Percentiles rank a stretch among this genome's conserved stretches.
Conservation (phyloP, 257 asterid genomes). For the Solanum infundibuliforme region DNA sequence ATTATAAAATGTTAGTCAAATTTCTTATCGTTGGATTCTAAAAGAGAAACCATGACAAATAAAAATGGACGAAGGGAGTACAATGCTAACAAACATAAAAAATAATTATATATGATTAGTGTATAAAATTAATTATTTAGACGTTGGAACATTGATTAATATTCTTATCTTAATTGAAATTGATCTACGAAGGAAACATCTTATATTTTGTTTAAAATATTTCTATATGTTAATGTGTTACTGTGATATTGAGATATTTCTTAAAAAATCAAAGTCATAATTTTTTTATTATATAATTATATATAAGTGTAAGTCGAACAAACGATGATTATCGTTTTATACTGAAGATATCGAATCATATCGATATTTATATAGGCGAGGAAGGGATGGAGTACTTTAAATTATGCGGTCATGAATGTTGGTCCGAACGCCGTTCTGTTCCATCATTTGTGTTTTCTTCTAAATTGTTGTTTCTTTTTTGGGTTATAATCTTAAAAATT, state of each 20-base stretch:
- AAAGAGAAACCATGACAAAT: no score
- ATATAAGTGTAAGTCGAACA: background rate
- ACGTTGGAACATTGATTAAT: background rate
- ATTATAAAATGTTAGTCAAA: no score
- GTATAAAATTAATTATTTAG: background rate
- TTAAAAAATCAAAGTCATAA: background rate
- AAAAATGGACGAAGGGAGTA: no score
- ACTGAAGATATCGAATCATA: no score
- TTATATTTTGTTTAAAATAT: no score
- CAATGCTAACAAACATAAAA: background rate
- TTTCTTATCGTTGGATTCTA: no score
- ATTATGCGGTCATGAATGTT: background rate
- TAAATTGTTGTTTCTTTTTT: background rate
- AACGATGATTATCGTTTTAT: no score
- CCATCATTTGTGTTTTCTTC: background rate
- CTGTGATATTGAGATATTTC: background rate
- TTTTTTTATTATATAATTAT: background rate
- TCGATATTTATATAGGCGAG: no score
- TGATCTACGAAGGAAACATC: no score
- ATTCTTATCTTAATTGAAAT: background rate
- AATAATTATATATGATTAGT: no score
- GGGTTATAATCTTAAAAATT: background rate
- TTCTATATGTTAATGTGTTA: no score
- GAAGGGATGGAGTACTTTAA: background rate
- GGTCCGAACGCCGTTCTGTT: no score